Conservation (phyloP, 306 rosid species). For the Castanea sativa region DNA sequence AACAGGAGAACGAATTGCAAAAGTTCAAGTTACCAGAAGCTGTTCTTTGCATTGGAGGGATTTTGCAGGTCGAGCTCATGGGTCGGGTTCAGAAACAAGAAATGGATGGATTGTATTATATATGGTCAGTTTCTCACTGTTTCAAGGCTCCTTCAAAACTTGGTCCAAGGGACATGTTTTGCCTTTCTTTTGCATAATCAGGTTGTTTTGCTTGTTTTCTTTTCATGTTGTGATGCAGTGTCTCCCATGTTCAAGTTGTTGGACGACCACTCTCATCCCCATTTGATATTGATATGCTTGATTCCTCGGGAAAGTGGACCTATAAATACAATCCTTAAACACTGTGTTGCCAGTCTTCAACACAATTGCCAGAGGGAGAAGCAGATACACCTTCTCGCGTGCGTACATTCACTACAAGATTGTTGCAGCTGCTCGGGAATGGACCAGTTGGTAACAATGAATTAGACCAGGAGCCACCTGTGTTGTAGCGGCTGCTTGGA, state of each 20-base stretch:
- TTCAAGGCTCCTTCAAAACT: neutral
- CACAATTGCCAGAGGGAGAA: constrained; percentile 6
- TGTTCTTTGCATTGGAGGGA: constrained; percentile 57
- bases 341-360: neutral
- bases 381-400: constrained; percentile 25
- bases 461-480: neutral
- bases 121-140: constrained; percentile 46
- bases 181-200: neutral
- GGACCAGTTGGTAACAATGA: neutral
- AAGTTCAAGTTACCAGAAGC: constrained; percentile 64
- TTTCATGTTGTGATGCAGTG: constrained; percentile 38
- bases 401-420: constrained; percentile 20
- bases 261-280: constrained; percentile 36
- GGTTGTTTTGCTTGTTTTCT: neutral
- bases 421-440: constrained; percentile 20
- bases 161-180: neutral
- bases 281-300: constrained; percentile 29
- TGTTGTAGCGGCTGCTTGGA: too few species aligned
- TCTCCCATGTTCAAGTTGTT: constrained; percentile 47
- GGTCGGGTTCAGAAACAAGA: constrained; percentile 55
- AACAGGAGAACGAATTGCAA: constrained; percentile 54
- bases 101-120: constrained; percentile 46
- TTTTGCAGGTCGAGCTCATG: constrained; percentile 58
- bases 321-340: constrained; percentile 27
- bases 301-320: constrained; percentile 33